Evolutionary conservation across 169 alveolate species (phyloP).

Genomic region (Cryptosporidium andersoni): DNA sequence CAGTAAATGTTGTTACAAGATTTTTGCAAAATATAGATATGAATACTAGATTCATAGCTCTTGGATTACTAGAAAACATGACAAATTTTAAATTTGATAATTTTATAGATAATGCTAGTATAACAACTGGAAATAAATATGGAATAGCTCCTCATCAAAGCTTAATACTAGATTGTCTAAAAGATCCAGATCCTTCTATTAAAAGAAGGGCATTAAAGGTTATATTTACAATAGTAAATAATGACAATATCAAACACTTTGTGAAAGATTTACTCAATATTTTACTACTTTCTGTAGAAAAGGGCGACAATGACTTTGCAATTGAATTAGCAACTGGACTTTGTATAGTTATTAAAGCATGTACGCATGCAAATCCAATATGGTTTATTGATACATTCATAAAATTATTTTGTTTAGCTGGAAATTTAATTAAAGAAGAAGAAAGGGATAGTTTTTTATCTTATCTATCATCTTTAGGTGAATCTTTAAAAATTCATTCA

Average conservation of each 20-base stretch:
- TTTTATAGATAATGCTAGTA: background rate
- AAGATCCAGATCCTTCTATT: conserved; percentile 95
- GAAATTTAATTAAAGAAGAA: conserved; percentile 78
- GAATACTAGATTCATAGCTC: conserved; percentile 88
- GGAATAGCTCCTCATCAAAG: conserved; percentile 42
- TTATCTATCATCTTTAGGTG: conserved; percentile 79
- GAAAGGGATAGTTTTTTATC: conserved; percentile 82
- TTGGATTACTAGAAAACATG: conserved; percentile 71
- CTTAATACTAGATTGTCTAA: conserved; percentile 82
- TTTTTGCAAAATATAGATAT: conserved; percentile 92
- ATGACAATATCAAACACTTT: conserved; percentile 88
- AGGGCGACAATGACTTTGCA: conserved; percentile 88
- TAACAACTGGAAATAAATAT: conserved; percentile 59
- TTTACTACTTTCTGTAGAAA: conserved; percentile 88
- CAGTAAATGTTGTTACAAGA: conserved; percentile 92
- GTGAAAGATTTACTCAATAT: conserved; percentile 90
- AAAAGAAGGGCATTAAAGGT: conserved; percentile 96
- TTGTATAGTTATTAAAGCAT: conserved; percentile 82
- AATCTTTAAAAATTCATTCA: conserved; percentile 79
- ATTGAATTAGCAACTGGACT: conserved; percentile 72
- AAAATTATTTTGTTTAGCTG: conserved; percentile 90
- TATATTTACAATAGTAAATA: conserved; percentile 90
- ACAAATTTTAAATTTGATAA: background rate
- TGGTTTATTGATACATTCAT: conserved; percentile 91
- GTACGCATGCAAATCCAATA: conserved; percentile 84